These are phyloP conservation scores for Medicago arabica DNA, from an alignment of 306 rosid species.

Conservation along the genomic window DNA sequence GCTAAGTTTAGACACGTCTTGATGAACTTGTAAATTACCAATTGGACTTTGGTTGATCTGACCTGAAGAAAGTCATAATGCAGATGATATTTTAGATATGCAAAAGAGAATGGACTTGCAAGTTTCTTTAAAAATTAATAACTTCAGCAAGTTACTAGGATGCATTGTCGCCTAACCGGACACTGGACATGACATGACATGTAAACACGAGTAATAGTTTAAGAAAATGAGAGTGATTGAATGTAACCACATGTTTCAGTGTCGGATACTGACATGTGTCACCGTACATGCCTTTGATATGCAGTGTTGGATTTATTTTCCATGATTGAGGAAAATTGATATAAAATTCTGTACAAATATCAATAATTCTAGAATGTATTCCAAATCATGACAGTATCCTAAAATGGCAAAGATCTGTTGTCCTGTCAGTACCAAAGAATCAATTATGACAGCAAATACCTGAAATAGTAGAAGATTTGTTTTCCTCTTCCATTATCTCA, in stretches of 20 bases:
- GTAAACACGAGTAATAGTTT: no score
- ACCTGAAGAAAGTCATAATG: slow-evolving; percentile 48
- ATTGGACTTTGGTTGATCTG: slow-evolving; percentile 39
- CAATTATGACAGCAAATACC: slow-evolving; percentile 44
- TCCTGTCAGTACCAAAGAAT: neutral
- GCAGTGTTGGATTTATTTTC: neutral
- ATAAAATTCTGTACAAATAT: slow-evolving; percentile 9
- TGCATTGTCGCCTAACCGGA: no score
- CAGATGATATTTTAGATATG: slow-evolving; percentile 23
- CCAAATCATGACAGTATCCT: slow-evolving; percentile 28
- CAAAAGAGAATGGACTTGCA: slow-evolving; percentile 31
- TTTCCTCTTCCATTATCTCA: slow-evolving; percentile 46
- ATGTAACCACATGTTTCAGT: no score
- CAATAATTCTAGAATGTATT: neutral
- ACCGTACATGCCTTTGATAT: no score
- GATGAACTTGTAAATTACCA: slow-evolving; percentile 37
- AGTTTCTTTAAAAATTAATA: no score
- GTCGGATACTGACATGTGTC: no score
- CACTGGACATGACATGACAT: no score
- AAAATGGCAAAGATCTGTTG: neutral
- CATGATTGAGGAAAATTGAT: slow-evolving; percentile 16
- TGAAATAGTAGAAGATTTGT: slow-evolving; percentile 38
- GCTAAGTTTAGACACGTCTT: slow-evolving; percentile 47
- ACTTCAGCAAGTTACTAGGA: no score
- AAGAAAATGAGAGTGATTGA: no score